A percentile compares a stretch with the other conserved stretches of the same genome.
These are phyloP conservation scores for Sporothrix dimorphospora DNA, from an alignment of 2,329 filamentous ascomycete genomes.

Conservation along the genomic window DNA sequence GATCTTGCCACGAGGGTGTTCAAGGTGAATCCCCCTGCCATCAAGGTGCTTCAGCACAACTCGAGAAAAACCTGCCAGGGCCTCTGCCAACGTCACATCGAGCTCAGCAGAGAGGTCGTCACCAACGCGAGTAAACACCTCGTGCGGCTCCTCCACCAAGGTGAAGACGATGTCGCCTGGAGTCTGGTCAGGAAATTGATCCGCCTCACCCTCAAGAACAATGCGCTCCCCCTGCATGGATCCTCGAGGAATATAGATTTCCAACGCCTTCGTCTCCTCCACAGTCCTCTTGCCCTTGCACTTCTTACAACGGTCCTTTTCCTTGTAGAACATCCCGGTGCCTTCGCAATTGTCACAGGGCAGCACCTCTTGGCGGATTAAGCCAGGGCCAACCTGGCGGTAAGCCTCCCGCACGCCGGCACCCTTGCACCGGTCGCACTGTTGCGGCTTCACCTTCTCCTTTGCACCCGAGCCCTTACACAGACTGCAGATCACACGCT, in stretches of 20 bases:
- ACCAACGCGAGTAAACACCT: constrained; percentile 79
- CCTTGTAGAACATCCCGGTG: constrained; percentile 83
- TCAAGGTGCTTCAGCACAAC: constrained; percentile 92
- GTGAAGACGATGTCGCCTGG: constrained; percentile 94
- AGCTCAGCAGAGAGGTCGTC: constrained; percentile 83
- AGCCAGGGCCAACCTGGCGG: constrained; percentile 81
- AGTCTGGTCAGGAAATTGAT: constrained; percentile 85
- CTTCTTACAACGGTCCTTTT: constrained; percentile 98
- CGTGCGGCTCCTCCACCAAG: constrained; percentile 78
- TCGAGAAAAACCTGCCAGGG: constrained; percentile 85
- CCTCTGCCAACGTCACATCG: constrained; percentile 78
- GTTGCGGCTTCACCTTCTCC: constrained; percentile 82
- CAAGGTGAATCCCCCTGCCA: constrained; percentile 82
- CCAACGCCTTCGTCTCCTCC: constrained; percentile 89
- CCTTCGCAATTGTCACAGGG: constrained; percentile 83
- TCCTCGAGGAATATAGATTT: constrained; percentile 93
- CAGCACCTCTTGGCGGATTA: constrained; percentile 79
- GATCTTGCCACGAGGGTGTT: constrained; percentile 79
- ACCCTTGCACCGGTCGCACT: constrained; percentile 84
- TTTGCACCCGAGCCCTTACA: constrained; percentile 92
- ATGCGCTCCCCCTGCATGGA: constrained; percentile 87
- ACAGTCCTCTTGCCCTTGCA: constrained; percentile 91
- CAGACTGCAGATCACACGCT: constrained; percentile 83
- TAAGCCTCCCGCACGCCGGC: constrained; percentile 76
- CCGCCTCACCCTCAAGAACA: constrained; percentile 87